A percentile compares a stretch with the other conserved stretches of the same genome.
Evolutionary conservation across 306 rosid genomes (phyloP).

Genomic region (Senna siamea): DNA sequence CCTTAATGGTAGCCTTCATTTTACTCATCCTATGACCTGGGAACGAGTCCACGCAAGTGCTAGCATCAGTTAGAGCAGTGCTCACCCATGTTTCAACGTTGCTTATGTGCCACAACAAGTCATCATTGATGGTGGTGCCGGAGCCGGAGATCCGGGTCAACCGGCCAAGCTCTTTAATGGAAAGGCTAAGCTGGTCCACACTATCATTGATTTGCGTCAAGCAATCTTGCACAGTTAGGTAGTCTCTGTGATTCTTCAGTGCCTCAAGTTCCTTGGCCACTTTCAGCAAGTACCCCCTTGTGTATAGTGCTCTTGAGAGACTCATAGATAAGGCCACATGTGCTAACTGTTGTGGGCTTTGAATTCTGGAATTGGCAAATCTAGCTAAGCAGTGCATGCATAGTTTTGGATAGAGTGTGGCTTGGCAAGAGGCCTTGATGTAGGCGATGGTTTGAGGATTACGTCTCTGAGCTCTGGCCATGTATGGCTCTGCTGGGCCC

Average conservation of each 20-base stretch:
- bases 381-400: slow-evolving; percentile 40
- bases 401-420: slow-evolving; percentile 40
- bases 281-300: slow-evolving; percentile 39
- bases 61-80: slow-evolving; percentile 51
- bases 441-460: slow-evolving; percentile 17
- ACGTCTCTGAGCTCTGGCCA: neutral
- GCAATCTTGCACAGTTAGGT: slow-evolving; percentile 46
- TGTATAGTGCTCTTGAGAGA: slow-evolving; percentile 41
- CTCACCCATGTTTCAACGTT: slow-evolving; percentile 54
- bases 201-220: slow-evolving; percentile 42
- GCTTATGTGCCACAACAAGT: slow-evolving; percentile 49
- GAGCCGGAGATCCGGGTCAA: neutral
- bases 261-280: slow-evolving; percentile 38
- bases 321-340: slow-evolving; percentile 47
- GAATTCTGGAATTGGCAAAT: slow-evolving; percentile 32
- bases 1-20: slow-evolving; percentile 46
- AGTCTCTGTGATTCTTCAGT: slow-evolving; percentile 5
- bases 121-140: neutral
- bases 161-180: slow-evolving; percentile 37
- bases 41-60: slow-evolving; percentile 43
- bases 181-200: slow-evolving; percentile 44
- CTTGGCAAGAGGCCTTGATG: slow-evolving; percentile 42
- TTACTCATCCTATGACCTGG: slow-evolving; percentile 44
- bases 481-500: no score
- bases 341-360: slow-evolving; percentile 42